Base-by-base conservation (phyloP, 495 filamentous ascomycete genomes). In the Penicillium paxilli region DNA sequence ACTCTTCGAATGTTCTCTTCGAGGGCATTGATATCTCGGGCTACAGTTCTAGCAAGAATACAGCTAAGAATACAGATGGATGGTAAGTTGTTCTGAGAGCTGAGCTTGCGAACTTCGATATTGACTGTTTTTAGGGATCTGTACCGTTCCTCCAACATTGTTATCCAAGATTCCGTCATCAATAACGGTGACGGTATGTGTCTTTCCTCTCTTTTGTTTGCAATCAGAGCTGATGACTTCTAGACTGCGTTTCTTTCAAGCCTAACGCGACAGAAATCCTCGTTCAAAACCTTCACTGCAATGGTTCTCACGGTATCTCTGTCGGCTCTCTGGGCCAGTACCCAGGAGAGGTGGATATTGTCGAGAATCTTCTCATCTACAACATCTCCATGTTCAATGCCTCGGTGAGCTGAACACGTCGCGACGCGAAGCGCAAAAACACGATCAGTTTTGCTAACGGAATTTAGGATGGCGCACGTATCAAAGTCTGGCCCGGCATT, bases 221-320 rank as follows among this genome's bases (percentile, higher is more conserved):
- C 25, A n/a, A 1, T 22, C 5, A 17, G 47, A 52, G 24, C 58
- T 66, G 24, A 57, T 46, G 3, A 42, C 17, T 32, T 52, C 10
- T 24, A 75, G 80, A 90, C 62, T 90, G 86, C 54, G 86, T 90
- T n/a, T 84, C 84, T 10, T 89, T 90, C 78, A 90, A 91, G 66
- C 87, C 87, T 2, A 90, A 90, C 65, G 84, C 78, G 64, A 88
- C 85, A n/a, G 76, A 90, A 49, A 84, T 91, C 48, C 70, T 91
- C 5, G 81, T 90, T 16, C 85, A 89, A 65, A 86, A 86, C 51
- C 64, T 91, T 17, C 72, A 75, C 49, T 91, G 87, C 69, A 86
- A 85, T 51, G 87, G 87, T 42, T 88, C 84, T 11, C 86, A 89
- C 64, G 86, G 86, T n/a, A 87, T 88, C 57, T 84, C 80, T 14